These are phyloP conservation scores for Coemansia sp. DNA, from an alignment of 192 early-diverging fungal genomes.

Conservation along the genomic window DNA sequence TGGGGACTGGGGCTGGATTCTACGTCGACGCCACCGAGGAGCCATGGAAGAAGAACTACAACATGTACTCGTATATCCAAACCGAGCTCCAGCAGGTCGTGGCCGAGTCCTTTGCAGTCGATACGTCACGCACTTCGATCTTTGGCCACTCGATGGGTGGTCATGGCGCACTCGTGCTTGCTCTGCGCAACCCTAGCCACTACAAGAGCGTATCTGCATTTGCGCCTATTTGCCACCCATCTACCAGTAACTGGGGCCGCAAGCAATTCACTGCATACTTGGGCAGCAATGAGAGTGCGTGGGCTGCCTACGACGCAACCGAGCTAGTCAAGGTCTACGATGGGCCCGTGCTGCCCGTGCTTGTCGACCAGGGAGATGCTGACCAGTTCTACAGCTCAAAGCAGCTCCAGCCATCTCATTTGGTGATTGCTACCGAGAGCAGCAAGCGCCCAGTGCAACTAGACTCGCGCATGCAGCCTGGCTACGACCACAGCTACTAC, in stretches of 20 bases:
- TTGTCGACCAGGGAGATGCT: conserved; percentile 64
- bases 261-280: conserved; percentile 80
- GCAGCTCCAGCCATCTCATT: conserved; percentile 63
- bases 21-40: conserved; percentile 76
- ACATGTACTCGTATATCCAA: conserved; percentile 83
- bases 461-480: conserved; percentile 67
- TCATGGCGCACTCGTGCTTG: conserved; percentile 81
- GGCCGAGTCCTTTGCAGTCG: conserved; percentile 59
- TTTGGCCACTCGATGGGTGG: conserved; percentile 84
- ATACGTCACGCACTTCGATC: conserved; percentile 60
- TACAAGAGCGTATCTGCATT: conserved; percentile 80
- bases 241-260: conserved; percentile 71
- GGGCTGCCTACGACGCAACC: conserved; percentile 75
- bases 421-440: conserved; percentile 55
- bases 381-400: conserved; percentile 68
- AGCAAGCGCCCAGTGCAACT: conserved; percentile 52
- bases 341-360: conserved; percentile 37
- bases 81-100: conserved; percentile 69
- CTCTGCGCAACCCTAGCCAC: conserved; percentile 67
- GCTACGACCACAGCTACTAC: conserved; percentile 87
- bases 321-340: conserved; percentile 61
- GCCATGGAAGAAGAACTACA: conserved; percentile 72
- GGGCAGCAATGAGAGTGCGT: conserved; percentile 55
- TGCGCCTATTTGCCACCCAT: conserved; percentile 78
- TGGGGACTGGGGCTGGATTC: conserved; percentile 59